phyloP scores from a whole-genome alignment of 1,284 basidiomycete genomes.

The Agaricales sp. region DNA sequence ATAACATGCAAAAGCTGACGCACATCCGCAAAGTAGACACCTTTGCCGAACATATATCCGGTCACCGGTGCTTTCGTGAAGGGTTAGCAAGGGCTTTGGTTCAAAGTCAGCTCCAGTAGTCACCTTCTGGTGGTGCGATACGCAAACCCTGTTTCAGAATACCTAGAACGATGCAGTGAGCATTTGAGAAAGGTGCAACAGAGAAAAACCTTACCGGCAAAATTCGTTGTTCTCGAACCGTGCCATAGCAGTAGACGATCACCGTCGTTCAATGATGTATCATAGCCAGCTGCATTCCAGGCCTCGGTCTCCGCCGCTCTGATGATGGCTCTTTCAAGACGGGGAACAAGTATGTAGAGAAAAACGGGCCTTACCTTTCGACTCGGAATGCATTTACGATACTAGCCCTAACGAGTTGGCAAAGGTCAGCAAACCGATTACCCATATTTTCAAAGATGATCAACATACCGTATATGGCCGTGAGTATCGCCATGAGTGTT shows the following conservation, averaged over 20 bases:
- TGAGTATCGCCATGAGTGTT: slow-evolving; percentile 53
- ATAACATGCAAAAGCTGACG: slow-evolving; percentile 13
- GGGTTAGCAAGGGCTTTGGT: not conserved
- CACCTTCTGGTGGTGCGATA: slow-evolving; percentile 60
- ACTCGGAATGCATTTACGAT: slow-evolving; percentile 45
- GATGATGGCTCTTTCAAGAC: not conserved
- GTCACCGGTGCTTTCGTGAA: slow-evolving; percentile 33
- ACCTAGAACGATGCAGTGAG: slow-evolving; percentile 18
- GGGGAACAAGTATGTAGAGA: not conserved
- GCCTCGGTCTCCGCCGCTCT: slow-evolving; percentile 40
- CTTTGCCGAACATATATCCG: slow-evolving; percentile 65
- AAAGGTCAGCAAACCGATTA: no score
- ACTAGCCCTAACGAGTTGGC: no score
- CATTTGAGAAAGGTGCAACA: not conserved
- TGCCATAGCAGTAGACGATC: slow-evolving; percentile 58
- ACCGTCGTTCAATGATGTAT: slow-evolving; percentile 30
- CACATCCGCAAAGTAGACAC: slow-evolving; percentile 59
- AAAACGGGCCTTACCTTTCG: slow-evolving; percentile 29
- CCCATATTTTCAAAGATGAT: no score
- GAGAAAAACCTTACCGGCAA: slow-evolving; percentile 30
- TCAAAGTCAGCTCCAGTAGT: slow-evolving; percentile 5
- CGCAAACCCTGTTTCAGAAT: slow-evolving; percentile 58
- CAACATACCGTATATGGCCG: slow-evolving; percentile 17
- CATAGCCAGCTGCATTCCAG: slow-evolving; percentile 37
- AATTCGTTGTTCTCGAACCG: slow-evolving; percentile 54